Percentiles rank a stretch among this genome's conserved stretches.
Conservation (phyloP, 345 rosid species). For the Brassica cretica region DNA sequence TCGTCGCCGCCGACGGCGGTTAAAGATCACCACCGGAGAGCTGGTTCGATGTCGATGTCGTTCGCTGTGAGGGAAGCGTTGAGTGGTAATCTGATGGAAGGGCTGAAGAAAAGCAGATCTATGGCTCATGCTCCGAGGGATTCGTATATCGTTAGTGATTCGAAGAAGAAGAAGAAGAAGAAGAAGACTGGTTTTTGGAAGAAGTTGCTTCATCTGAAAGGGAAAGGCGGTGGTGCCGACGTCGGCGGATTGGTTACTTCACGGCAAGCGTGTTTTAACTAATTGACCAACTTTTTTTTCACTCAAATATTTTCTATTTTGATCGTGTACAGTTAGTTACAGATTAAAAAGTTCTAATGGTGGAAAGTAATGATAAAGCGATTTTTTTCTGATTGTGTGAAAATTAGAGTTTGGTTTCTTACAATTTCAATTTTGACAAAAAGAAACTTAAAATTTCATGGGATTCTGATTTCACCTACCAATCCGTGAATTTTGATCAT, state of each 20-base stretch:
- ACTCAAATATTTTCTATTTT: neutral
- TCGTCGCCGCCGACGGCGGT: neutral
- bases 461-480: slow-evolving; percentile 1
- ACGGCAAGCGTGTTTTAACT: slow-evolving; percentile 34
- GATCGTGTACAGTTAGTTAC: slow-evolving; percentile 40
- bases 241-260: slow-evolving; percentile 32
- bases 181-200: slow-evolving; percentile 64
- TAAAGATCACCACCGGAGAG: slow-evolving; percentile 43
- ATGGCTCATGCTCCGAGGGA: slow-evolving; percentile 50
- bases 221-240: slow-evolving; percentile 40
- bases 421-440: neutral
- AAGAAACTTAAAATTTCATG: neutral
- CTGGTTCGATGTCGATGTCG: slow-evolving; percentile 45
- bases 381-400: slow-evolving; percentile 4
- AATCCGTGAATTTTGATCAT: slow-evolving; percentile 13
- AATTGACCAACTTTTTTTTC: neutral
- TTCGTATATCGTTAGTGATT: slow-evolving; percentile 32
- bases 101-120: slow-evolving; percentile 82
- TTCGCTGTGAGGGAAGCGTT: slow-evolving; percentile 42
- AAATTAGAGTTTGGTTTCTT: neutral
- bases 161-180: slow-evolving; percentile 42
- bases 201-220: slow-evolving; percentile 55
- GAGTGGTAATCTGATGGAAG: slow-evolving; percentile 34
- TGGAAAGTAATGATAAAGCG: neutral
- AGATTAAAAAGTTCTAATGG: slow-evolving; percentile 4